Conservation (phyloP, 1,139 yeast genomes). For the Zhuliangozyma blackwelliae region DNA sequence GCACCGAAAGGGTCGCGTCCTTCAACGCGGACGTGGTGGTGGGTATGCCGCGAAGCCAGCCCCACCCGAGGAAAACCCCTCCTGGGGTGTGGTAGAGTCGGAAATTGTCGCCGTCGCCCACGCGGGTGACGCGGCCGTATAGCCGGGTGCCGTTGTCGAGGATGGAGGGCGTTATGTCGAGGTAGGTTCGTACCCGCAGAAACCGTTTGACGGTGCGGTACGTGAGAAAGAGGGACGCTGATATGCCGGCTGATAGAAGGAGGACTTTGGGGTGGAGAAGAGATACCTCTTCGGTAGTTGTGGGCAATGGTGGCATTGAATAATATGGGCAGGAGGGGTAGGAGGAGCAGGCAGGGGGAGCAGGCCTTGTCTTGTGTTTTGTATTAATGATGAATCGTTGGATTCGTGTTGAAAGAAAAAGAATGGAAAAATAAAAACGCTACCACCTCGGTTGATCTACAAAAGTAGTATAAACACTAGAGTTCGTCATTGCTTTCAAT, state of each 20-base stretch:
- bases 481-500: conserved; percentile 25
- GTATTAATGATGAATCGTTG: no score
- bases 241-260: conserved; percentile 35
- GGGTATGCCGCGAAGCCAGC: conserved; percentile 65
- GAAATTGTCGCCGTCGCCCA: conserved; percentile 96
- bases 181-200: conserved; percentile 30
- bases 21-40: conserved; percentile 43
- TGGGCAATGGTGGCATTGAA: no score
- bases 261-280: conserved; percentile 40
- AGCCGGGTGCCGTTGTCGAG: conserved; percentile 34
- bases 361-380: no score
- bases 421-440: no score
- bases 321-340: no score
- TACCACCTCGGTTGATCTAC: no score
- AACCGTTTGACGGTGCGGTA: conserved; percentile 32
- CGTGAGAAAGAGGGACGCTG: conserved; percentile 28
- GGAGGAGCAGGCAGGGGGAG: no score
- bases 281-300: conserved; percentile 13
- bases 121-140: conserved; percentile 83
- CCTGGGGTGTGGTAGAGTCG: conserved; percentile 93
- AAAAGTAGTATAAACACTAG: no score
- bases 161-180: conserved; percentile 37
- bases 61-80: conserved; percentile 86
- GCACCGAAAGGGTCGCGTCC: conserved; percentile 58
- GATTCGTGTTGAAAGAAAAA: no score